Percentiles rank a stretch among this genome's conserved stretches.
Evolutionary conservation across 2,329 filamentous ascomycete genomes (phyloP).

Genomic region (Fusarium papillatum): DNA sequence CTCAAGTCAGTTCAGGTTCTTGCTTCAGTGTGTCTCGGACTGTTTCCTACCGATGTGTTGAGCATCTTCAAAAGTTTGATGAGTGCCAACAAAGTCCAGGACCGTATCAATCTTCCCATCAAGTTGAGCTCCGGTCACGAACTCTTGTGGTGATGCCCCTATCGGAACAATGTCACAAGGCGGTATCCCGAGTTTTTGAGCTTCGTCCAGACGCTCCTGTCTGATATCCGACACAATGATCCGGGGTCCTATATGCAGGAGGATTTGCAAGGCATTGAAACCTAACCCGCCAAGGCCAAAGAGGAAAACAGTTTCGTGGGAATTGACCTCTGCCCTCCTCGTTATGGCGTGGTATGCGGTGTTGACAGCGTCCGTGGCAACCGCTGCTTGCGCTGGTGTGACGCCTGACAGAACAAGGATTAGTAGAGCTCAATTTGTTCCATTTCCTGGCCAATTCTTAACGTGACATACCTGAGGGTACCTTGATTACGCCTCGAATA

Average conservation of each 20-base stretch:
- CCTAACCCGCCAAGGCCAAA: constrained; percentile 35
- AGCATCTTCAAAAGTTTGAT: constrained; percentile 41
- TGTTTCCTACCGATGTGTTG: constrained; percentile 33
- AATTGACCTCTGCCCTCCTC: constrained; percentile 28
- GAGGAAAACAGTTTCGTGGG: constrained; percentile 23
- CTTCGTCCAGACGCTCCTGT: constrained; percentile 33
- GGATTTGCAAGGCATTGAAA: constrained; percentile 35
- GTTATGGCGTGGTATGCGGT: constrained; percentile 38
- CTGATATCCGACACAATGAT: constrained; percentile 36
- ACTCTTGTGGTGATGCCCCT: constrained; percentile 21
- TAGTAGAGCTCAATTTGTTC: background rate
- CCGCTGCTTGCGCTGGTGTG: constrained; percentile 31
- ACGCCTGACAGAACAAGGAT: constrained; percentile 12
- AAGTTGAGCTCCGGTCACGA: constrained; percentile 9
- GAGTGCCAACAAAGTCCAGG: constrained; percentile 37
- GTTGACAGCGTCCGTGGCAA: constrained; percentile 37
- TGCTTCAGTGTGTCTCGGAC: background rate
- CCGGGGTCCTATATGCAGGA: constrained; percentile 26
- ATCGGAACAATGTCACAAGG: constrained; percentile 26
- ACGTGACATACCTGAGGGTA: constrained; percentile 14
- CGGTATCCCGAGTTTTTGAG: constrained; percentile 18
- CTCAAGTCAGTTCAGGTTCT: background rate
- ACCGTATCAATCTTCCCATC: constrained; percentile 29
- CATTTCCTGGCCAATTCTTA: background rate
- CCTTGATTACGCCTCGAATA: constrained; percentile 28